A percentile compares a stretch with the other conserved stretches of the same genome.
Conservation (phyloP, 1,284 basidiomycete species). For the Marasmius sp. region DNA sequence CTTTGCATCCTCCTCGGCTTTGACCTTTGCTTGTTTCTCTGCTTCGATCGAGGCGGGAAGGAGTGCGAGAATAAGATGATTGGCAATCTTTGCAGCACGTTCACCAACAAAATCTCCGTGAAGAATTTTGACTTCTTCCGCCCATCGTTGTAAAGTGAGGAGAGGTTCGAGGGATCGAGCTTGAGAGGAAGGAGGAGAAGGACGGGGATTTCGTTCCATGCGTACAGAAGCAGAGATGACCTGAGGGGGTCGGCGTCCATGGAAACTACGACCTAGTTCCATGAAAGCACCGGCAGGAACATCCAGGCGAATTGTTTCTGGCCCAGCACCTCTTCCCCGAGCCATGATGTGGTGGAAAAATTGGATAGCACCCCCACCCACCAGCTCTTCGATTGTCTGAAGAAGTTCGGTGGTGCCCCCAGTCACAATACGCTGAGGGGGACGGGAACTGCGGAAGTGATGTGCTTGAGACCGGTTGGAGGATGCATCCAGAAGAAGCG, state of each 20-base stretch:
- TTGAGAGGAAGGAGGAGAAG: slow-evolving; percentile 46
- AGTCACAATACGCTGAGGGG: slow-evolving; percentile 53
- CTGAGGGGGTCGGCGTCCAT: slow-evolving; percentile 42
- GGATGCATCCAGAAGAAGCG: slow-evolving; percentile 72
- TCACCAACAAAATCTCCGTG: slow-evolving; percentile 73
- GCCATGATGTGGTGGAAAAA: slow-evolving; percentile 80
- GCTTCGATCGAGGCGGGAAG: slow-evolving; percentile 77
- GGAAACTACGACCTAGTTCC: slow-evolving; percentile 51
- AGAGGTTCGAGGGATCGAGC: slow-evolving; percentile 73
- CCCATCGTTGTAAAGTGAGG: slow-evolving; percentile 87
- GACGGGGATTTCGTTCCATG: slow-evolving; percentile 56
- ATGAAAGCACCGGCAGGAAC: slow-evolving; percentile 63
- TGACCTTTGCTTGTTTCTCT: slow-evolving; percentile 53
- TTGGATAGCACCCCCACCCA: slow-evolving; percentile 81
- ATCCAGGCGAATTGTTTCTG: slow-evolving; percentile 75
- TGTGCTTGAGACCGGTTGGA: slow-evolving; percentile 43
- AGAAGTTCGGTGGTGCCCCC: slow-evolving; percentile 60
- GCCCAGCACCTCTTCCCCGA: slow-evolving; percentile 47
- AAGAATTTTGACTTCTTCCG: slow-evolving; percentile 83
- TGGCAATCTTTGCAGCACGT: slow-evolving; percentile 66
- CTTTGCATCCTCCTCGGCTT: slow-evolving; percentile 48
- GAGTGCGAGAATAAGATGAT: slow-evolving; percentile 78
- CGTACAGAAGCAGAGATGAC: slow-evolving; percentile 56
- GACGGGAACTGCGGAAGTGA: slow-evolving; percentile 53
- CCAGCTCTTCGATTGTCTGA: slow-evolving; percentile 80